phyloP scores from a whole-genome alignment of 2,329 filamentous ascomycete genomes.

The Diaporthe sp. region DNA sequence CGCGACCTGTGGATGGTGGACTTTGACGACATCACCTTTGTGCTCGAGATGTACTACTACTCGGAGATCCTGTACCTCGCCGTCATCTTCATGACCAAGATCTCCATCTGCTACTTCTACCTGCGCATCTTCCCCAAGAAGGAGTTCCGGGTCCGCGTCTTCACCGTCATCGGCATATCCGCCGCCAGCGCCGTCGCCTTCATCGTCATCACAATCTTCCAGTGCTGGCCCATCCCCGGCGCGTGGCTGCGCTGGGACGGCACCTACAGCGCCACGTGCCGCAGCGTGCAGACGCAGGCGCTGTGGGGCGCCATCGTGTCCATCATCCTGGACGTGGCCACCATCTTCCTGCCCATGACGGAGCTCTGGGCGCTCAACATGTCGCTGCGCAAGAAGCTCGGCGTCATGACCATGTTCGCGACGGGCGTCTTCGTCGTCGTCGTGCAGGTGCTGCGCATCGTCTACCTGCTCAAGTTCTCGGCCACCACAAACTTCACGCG shows the following conservation, averaged over 20 bases:
- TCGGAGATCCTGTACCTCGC: conserved; percentile 7
- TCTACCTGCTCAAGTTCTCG: conserved; percentile 23
- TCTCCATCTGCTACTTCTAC: conserved; percentile 33
- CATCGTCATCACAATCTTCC: background rate
- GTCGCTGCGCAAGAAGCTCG: conserved; percentile 57
- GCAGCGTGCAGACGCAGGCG: background rate
- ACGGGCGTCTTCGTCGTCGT: conserved; percentile 21
- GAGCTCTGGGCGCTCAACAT: conserved; percentile 56
- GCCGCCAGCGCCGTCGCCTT: background rate
- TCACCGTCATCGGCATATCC: background rate
- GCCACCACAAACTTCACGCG: background rate
- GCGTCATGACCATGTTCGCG: conserved; percentile 54
- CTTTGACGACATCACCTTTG: conserved; percentile 25
- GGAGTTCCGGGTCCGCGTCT: background rate
- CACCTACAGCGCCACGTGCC: conserved; percentile 1
- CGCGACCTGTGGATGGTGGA: background rate
- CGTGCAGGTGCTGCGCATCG: conserved; percentile 24
- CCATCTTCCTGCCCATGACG: conserved; percentile 55
- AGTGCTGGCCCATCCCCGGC: conserved; percentile 15
- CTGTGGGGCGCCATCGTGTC: conserved; percentile 56
- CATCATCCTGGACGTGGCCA: conserved; percentile 57
- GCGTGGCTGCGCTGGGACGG: conserved; percentile 31
- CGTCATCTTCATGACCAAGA: conserved; percentile 26
- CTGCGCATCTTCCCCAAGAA: conserved; percentile 32
- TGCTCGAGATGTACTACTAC: conserved; percentile 31